Evolutionary conservation across 2,329 filamentous ascomycete species (phyloP), one percentile per base, ranked within the genome.

Genomic region (Mollisiaceae sp.): DNA sequence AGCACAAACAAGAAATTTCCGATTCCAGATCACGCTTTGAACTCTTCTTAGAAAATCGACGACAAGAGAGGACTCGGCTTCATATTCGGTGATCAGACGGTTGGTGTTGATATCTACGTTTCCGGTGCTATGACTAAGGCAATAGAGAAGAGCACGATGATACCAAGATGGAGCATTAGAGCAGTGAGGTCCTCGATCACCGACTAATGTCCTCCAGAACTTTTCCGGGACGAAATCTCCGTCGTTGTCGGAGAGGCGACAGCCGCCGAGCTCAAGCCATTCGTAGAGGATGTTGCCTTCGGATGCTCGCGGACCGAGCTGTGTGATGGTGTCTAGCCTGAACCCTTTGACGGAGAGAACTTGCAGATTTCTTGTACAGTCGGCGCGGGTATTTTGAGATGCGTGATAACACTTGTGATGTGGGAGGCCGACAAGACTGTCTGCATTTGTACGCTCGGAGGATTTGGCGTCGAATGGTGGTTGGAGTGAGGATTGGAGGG

Each of bases 11-110:
- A 67, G 45, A 12, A 67, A 59, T 38, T 64, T 68, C 24, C 63
- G 65, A 56, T 69, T 69, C 68, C 68, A 67, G 32, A 69, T 67
- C 3, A 69, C 64, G n/a, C 55, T 63, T 24, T 70, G 61, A 8
- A 69, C 63, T 24, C 67, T 36, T 5, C 55, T 18, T 11, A 67
- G 56, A 52, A 70, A 71, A 12, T 65, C 35, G 4, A 60, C 52
- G 2, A 66, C 62, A 2, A 64, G 65, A 43, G 55, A 59, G 8
- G 54, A 65, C 12, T 54, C 56, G 1, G 60, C 61, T 15, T 63
- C 59, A 5, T 64, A 35, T 9, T 54, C 27, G 4, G 52, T 41
- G 8, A 65, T 65, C 12, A 67, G 9, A 2, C 24, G 24, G 4
- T 64, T 65, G 18, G 64, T 70, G 36, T 67, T 63, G 36, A 67